phyloP scores from a whole-genome alignment of 306 rosid genomes.

The Hippophae tibetana region DNA sequence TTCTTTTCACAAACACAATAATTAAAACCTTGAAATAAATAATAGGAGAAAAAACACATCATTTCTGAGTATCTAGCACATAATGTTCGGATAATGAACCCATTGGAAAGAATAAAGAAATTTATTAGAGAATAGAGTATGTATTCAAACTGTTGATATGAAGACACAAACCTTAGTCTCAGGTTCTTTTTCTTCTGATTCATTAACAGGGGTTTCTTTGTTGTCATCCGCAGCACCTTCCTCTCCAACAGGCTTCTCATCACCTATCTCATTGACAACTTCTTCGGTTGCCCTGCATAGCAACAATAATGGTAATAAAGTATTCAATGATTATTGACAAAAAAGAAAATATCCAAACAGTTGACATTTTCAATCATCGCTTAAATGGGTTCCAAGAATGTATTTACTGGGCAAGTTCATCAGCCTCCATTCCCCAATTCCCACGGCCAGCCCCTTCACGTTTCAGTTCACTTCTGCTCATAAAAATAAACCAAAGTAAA shows the following conservation, averaged over 20 bases:
- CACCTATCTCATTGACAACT: slow-evolving; percentile 38
- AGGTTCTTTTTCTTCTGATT: slow-evolving; percentile 66
- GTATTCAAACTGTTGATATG: not conserved
- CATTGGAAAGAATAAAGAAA: not conserved
- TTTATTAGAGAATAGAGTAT: not conserved
- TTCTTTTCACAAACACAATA: no score
- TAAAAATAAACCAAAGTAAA: slow-evolving; percentile 9
- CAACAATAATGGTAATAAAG: not conserved
- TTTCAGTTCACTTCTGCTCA: slow-evolving; percentile 60
- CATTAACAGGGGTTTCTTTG: slow-evolving; percentile 48
- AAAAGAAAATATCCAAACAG: not conserved
- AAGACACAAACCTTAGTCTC: slow-evolving; percentile 56
- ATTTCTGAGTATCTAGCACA: no score
- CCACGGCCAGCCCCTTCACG: slow-evolving; percentile 90
- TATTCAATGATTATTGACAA: not conserved
- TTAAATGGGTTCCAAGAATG: not conserved
- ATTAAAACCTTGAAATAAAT: no score
- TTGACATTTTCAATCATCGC: not conserved
- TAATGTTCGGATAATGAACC: not conserved
- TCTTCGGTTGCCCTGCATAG: slow-evolving; percentile 56
- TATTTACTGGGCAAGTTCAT: slow-evolving; percentile 57
- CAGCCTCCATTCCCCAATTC: slow-evolving; percentile 79
- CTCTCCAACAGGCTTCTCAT: slow-evolving; percentile 68
- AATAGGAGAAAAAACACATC: no score
- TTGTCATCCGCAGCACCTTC: slow-evolving; percentile 39